Percentiles rank a stretch among this genome's conserved stretches.
phyloP scores from a whole-genome alignment of 441 rosid species.

The Capsella rubella region DNA sequence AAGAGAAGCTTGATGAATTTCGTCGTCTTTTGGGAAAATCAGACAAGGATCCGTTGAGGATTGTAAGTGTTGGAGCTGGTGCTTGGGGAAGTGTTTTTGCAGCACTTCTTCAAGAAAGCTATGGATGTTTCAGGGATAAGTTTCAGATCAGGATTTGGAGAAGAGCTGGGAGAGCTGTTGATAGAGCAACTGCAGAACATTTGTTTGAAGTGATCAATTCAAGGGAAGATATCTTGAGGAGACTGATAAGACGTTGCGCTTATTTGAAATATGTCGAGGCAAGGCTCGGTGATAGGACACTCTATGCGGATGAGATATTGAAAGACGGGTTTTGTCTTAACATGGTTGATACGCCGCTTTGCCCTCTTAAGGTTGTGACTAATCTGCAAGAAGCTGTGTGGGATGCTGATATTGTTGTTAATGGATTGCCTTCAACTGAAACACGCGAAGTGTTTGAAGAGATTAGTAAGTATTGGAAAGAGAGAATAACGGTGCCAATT shows the following conservation, averaged over 20 bases:
- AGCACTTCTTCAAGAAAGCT: conserved; percentile 88
- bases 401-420: conserved; percentile 98
- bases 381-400: conserved; percentile 98
- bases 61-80: conserved; percentile 95
- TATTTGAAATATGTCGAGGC: conserved; percentile 97
- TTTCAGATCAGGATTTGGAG: conserved; percentile 93
- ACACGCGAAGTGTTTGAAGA: conserved; percentile 86
- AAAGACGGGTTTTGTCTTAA: conserved; percentile 98
- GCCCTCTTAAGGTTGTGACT: conserved; percentile 94
- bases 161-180: conserved; percentile 80
- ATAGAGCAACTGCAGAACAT: conserved; percentile 82
- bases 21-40: conserved; percentile 72
- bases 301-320: conserved; percentile 89
- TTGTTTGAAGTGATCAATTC: conserved; percentile 96
- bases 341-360: conserved; percentile 94
- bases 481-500: conserved; percentile 76
- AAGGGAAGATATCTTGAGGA: conserved; percentile 92
- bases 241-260: conserved; percentile 94
- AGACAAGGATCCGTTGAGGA: conserved; percentile 83
- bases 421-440: conserved; percentile 97
- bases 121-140: conserved; percentile 85
- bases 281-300: conserved; percentile 89
- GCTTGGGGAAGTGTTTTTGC: conserved; percentile 99
- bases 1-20: conserved; percentile 80
- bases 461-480: conserved; percentile 87